Base-by-base conservation (phyloP, 495 filamentous ascomycete genomes). In the Lentithecium fluviatile region DNA sequence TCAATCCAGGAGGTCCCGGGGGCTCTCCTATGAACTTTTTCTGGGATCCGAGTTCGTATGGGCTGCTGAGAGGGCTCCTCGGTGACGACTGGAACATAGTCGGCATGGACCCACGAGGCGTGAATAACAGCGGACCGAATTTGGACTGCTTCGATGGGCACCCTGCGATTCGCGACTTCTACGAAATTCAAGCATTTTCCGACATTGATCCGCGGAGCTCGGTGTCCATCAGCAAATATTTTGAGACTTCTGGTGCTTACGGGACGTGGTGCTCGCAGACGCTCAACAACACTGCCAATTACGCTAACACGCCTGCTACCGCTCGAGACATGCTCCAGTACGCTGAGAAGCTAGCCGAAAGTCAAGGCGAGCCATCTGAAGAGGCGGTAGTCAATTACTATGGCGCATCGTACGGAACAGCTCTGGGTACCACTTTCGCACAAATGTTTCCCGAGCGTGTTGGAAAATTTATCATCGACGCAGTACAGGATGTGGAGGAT, bases 381-480 rank as follows among this genome's bases (percentile, higher is more conserved):
- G 56, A 66, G 20, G 67, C 69, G 36, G 70, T 65, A 52, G 26
- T 69, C 7, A 21, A 63, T 26, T 74, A 68, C 45, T 72, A 66
- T 58, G 71, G 69, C 17, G 62, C 60, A 38, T 62, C 49, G 2
- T 69, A 70, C 34, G 72, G 72, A 8, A 64, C 63, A 0, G 65
- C 58, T 26, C 52, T 74, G 0, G 70, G 64, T 2, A 66, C 64
- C 0, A 81, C 77, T 0, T 80, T 81, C 57, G 78, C 79, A 1
- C 70, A 77, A 0, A 76, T 84, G 56, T 80, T 75, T 34, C 82
- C 82, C 0, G 71, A 80, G 43, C 77, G 79, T 29, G 68, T 84
- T 7, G 65, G 69, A 2, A 75, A 80, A 7, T 65, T 75, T 26
- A 67, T 82, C 1, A 70, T 85, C 10, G 82, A 85, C 53, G 82